Conservation (phyloP, 179 eudicot species). For the Vitellaria paradoxa region DNA sequence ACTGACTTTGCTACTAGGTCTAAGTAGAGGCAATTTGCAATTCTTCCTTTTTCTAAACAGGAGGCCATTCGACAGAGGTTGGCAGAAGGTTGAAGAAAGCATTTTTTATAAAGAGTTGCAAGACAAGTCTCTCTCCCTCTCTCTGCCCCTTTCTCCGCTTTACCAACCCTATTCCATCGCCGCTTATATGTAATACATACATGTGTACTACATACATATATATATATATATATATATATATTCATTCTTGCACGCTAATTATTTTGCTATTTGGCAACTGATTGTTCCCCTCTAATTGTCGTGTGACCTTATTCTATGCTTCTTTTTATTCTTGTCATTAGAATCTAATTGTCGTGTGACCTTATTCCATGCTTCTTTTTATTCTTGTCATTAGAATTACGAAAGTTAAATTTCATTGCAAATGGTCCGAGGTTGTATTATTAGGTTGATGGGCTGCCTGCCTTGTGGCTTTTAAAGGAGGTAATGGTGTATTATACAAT, state of each 20-base stretch:
- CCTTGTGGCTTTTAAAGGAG: no score
- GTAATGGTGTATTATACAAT: no score
- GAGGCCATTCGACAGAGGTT: not conserved
- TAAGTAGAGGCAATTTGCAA: not conserved
- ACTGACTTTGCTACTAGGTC: not conserved
- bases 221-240: no score
- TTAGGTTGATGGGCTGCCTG: no score
- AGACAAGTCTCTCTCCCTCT: not conserved
- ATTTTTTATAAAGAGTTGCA: not conserved
- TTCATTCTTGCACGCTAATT: no score
- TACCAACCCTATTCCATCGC: not conserved
- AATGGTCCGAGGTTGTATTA: no score
- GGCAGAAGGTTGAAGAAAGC: slow-evolving; percentile 4
- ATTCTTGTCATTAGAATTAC: no score
- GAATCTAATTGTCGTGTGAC: no score
- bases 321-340: not conserved
- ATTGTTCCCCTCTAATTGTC: not conserved
- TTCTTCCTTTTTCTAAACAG: no score
- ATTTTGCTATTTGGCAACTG: slow-evolving; percentile 2
- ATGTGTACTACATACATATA: no score
- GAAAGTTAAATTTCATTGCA: no score
- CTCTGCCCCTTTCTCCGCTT: not conserved
- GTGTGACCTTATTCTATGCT: not conserved
- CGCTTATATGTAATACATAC: slow-evolving; percentile 8
- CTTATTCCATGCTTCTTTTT: no score